Percentiles rank a stretch among this genome's conserved stretches.
phyloP scores from a whole-genome alignment of 352 stramenopile species.

The Saprolegnia diclina region DNA sequence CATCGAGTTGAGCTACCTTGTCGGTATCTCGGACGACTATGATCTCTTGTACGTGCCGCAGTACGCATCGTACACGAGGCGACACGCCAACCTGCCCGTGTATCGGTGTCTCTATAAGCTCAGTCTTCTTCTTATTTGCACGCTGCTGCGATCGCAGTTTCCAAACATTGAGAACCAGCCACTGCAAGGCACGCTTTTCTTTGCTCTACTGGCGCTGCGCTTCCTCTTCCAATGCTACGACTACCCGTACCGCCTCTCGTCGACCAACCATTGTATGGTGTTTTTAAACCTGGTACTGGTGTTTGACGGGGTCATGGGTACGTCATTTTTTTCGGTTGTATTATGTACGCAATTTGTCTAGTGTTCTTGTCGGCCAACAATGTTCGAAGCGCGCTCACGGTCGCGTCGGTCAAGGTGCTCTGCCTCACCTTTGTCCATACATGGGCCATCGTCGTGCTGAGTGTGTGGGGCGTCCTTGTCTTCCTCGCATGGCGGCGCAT shows the following conservation, averaged over 20 bases:
- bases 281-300: constrained; percentile 23
- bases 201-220: constrained; percentile 31
- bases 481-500: constrained; percentile 28
- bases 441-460: neutral
- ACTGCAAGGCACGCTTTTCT: constrained; percentile 47
- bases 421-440: constrained; percentile 48
- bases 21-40: constrained; percentile 52
- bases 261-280: constrained; percentile 36
- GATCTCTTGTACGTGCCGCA: constrained; percentile 51
- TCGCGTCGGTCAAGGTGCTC: constrained; percentile 46
- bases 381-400: constrained; percentile 55
- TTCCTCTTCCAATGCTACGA: constrained; percentile 13
- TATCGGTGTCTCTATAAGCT: constrained; percentile 47
- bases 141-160: constrained; percentile 40
- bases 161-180: constrained; percentile 41
- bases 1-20: constrained; percentile 53
- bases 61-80: constrained; percentile 42
- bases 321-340: too few relatives aligned
- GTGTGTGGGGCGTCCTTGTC: constrained; percentile 27
- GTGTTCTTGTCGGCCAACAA: constrained; percentile 50
- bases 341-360: too few relatives aligned
- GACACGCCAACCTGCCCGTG: constrained; percentile 34
- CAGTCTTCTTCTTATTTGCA: constrained; percentile 43
- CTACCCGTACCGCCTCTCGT: constrained; percentile 38
- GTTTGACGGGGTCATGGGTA: constrained; percentile 16